phyloP scores from a whole-genome alignment of 179 eudicot species.

The Camellia oleifera region DNA sequence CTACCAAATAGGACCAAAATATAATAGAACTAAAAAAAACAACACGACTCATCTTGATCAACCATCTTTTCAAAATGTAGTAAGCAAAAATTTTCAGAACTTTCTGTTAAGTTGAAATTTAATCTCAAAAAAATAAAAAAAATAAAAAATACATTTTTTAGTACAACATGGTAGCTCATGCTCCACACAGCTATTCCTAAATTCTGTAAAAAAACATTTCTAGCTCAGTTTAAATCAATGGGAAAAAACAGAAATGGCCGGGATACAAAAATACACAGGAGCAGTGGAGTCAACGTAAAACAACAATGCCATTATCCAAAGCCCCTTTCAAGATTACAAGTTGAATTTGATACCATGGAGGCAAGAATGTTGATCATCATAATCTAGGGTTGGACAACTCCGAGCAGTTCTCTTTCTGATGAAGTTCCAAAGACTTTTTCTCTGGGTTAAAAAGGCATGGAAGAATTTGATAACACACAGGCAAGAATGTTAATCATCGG shows the following conservation, averaged over 20 bases:
- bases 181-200: background rate
- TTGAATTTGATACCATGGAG: background rate
- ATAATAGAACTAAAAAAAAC: too few relatives aligned
- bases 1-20: too few relatives aligned
- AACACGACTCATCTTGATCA: too few relatives aligned
- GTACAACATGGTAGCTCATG: background rate
- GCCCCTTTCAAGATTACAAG: background rate
- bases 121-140: too few relatives aligned
- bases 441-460: conserved; percentile 92
- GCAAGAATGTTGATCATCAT: conserved; percentile 27
- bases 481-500: conserved; percentile 27
- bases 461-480: conserved; percentile 8
- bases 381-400: conserved; percentile 44
- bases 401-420: conserved; percentile 58
- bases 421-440: conserved; percentile 75
- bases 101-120: too few relatives aligned
- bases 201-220: conserved; percentile 2
- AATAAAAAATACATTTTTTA: background rate
- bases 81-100: too few relatives aligned
- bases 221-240: background rate
- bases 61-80: too few relatives aligned
- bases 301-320: conserved; percentile 7
- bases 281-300: background rate
- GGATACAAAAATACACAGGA: background rate
- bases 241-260: background rate